Conservation (phyloP, 306 rosid species). For the Dalbergia cochinchinensis region DNA sequence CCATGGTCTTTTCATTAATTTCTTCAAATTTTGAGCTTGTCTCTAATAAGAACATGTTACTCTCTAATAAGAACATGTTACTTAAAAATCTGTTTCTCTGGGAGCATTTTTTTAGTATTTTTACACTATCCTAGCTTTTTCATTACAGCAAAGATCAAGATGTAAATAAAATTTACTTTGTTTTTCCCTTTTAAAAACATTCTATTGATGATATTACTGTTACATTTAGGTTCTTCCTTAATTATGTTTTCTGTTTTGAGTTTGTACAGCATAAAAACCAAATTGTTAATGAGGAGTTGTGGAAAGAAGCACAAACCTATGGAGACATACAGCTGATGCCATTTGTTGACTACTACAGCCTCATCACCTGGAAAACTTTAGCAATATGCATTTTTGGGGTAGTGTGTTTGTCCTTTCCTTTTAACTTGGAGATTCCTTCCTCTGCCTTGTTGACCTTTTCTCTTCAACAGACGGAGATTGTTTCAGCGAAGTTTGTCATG, state of each 20-base stretch:
- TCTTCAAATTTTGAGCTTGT: constrained; percentile 14
- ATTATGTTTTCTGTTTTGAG: constrained; percentile 49
- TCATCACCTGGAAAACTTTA: constrained; percentile 96
- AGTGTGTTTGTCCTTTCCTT: constrained; percentile 51
- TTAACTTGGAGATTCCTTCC: constrained; percentile 34
- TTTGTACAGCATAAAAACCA: constrained; percentile 89
- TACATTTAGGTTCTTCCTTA: constrained; percentile 35
- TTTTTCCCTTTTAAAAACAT: constrained; percentile 2
- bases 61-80: background rate
- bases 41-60: background rate
- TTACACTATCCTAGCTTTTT: background rate
- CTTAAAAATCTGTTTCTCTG: too few relatives aligned
- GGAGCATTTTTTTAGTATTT: too few relatives aligned
- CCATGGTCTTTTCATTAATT: constrained; percentile 15
- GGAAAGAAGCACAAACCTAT: constrained; percentile 93
- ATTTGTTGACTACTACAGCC: constrained; percentile 95
- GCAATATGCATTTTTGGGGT: constrained; percentile 98
- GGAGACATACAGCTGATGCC: constrained; percentile 98
- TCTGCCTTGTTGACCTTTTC: constrained; percentile 47
- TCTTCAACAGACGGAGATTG: constrained; percentile 86
- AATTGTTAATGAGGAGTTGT: constrained; percentile 90
- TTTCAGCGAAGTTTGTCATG: constrained; percentile 93
- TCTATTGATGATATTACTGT: background rate
- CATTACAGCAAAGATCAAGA: constrained; percentile 27
- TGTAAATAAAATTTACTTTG: background rate